Evolutionary conservation across 2,329 filamentous ascomycete species (phyloP), one percentile per base, ranked within the genome.

Genomic region (Dothideomycetidae sp.): DNA sequence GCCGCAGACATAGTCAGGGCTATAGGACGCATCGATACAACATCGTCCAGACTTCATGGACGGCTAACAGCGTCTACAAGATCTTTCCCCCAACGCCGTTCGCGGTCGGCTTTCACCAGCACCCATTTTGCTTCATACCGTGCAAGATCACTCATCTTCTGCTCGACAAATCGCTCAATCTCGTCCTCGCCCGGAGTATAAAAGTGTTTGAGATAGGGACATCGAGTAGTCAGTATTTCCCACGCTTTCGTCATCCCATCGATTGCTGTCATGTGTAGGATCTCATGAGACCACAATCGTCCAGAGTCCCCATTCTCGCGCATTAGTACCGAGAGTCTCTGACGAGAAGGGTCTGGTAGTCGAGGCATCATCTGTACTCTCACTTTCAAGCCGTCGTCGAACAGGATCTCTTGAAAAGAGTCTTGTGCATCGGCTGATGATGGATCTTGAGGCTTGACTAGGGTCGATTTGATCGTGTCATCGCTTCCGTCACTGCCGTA

Each of bases 211-310:
- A 33, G 31, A 17, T 33, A n/a, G 5, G 31, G 31, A 33, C 23
- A 33, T 15, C 23, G 31, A 11, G 18, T 15, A n/a, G 31, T 33
- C n/a, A 33, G 31, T n/a, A 16, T 16, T 10, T 13, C 10, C 31
- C 31, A 33, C 2, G 31, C 10, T 13, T 19, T 19, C 7, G n/a
- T 33, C 10, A 23, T 21, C 9, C 18, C 32, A 3, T 12, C 32
- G 13, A 19, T 33, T 7, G 11, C 18, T 16, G 16, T 19, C 9
- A n/a, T 33, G 16, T 11, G 15, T 18, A 33, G 10, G 5, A 33
- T n/a, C 10, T 33, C 31, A 19, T 33, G 31, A 19, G 12, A 33
- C 31, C 31, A 33, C 16, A 33, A 33, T 18, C 23, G 18, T 10
- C 31, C 31, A n/a, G 18, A 16, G 16, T 33, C 31, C 16, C 18